Evolutionary conservation across 108 stramenopile genomes (phyloP), one percentile per base, ranked within the genome.

Genomic region (Stephanodiscus triporus): DNA sequence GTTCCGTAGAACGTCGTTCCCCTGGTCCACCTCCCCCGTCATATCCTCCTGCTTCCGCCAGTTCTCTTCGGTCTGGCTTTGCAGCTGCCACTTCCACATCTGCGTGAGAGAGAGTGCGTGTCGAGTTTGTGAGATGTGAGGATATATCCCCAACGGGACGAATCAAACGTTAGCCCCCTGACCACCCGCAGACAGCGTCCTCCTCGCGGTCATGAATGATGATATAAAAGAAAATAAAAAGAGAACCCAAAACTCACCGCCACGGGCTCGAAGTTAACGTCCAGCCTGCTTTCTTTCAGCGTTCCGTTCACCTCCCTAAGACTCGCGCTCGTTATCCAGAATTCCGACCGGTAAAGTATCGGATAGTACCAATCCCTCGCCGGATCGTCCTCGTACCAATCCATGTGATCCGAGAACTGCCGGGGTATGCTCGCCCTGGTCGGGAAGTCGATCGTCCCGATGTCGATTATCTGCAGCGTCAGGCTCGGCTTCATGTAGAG

Each of bases 31-130:
- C 63, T 93, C 92, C 38, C 74, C 78, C 9, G 81, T 85, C 47
- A 89, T 66, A n/a, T 67, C 63, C 4, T 74, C 70, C 79, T 88
- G 88, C 42, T 73, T 65, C 26, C 53, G 24, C 87, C 85, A 86
- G 54, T 63, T 72, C 11, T 84, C 75, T 66, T 87, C 85, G 84
- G 88, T 84, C 26, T 78, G 80, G 20, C 65, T 63, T 83, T 85
- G 86, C 17, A 90, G 59, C 75, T 86, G 87, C 88, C 89, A 94
- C 34, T 90, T 86, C 83, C 84, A 86, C 75, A 90, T 68, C 58
- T 59, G 40, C 34, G 3, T 23, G 14, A 6, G 19, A 67, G 23
- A 27, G 60, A 27, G 17, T n/a, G 19, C 17, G 43, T 24, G 0
- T 51, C 23, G 23, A n/a, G n/a, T n/a, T n/a, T n/a, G 50, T 24